These are phyloP conservation scores for Pyracantha coccinea DNA, from an alignment of 331 rosid genomes.

Conservation along the genomic window DNA sequence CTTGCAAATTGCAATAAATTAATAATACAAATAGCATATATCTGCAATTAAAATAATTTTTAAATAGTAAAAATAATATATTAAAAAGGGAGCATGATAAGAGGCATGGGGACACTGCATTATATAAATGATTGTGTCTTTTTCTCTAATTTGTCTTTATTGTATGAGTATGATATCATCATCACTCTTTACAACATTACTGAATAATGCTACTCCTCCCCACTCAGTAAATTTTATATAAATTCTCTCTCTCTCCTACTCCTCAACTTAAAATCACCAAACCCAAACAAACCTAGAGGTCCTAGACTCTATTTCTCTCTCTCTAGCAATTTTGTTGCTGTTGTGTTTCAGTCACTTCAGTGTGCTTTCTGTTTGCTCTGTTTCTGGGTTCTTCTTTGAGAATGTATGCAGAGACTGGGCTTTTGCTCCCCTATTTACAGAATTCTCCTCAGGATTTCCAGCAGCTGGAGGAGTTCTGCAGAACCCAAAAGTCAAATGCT, in stretches of 20 bases:
- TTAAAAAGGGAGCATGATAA: conserved; percentile 24
- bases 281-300: not conserved
- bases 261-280: not conserved
- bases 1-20: not conserved
- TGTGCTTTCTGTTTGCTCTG: conserved; percentile 14
- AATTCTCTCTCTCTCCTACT: conserved; percentile 10
- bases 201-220: conserved; percentile 22
- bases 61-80: not conserved
- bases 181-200: conserved; percentile 15
- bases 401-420: conserved; percentile 81
- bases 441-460: conserved; percentile 71
- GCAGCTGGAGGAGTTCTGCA: conserved; percentile 82
- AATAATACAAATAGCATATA: not conserved
- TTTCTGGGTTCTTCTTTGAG: conserved; percentile 12
- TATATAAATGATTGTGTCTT: conserved; percentile 38
- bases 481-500: conserved; percentile 45
- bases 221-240: conserved; percentile 15
- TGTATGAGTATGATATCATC: conserved; percentile 32
- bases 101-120: conserved; percentile 43
- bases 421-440: conserved; percentile 66
- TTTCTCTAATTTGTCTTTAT: conserved; percentile 52
- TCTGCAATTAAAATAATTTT: not conserved
- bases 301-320: not conserved
- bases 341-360: conserved; percentile 1
- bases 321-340: conserved; percentile 6